Conservation (phyloP, 257 asterid species). For the Henckelia pumila region DNA sequence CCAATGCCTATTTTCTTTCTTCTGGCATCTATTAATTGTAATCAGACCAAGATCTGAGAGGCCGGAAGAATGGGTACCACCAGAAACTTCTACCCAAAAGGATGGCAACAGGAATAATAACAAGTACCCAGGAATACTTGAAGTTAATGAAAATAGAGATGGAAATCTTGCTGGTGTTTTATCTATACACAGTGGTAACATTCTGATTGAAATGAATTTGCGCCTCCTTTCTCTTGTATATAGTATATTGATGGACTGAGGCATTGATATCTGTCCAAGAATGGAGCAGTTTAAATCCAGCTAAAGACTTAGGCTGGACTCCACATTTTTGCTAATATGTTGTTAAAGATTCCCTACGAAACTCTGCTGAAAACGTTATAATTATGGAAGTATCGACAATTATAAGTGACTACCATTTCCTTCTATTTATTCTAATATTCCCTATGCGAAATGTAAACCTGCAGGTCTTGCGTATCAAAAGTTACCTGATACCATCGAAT, state of each 20-base stretch:
- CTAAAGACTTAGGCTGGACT: neutral
- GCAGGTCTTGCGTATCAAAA: constrained; percentile 42
- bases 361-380: neutral
- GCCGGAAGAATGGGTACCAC: constrained; percentile 96
- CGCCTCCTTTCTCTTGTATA: neutral
- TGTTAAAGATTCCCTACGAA: neutral
- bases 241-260: neutral
- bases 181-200: constrained; percentile 48
- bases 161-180: constrained; percentile 47
- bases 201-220: neutral
- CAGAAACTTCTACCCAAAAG: constrained; percentile 36
- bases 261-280: neutral
- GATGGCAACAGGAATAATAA: constrained; percentile 27
- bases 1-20: constrained; percentile 1
- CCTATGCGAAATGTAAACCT: constrained; percentile 9
- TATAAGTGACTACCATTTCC: constrained; percentile 11
- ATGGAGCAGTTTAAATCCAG: neutral
- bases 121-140: constrained; percentile 37
- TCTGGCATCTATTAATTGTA: constrained; percentile 18
- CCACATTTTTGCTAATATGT: neutral
- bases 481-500: constrained; percentile 39
- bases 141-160: constrained; percentile 37
- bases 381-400: neutral
- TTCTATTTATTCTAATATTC: constrained; percentile 7
- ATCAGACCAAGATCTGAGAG: constrained; percentile 72